Evolutionary conservation across 1,139 yeast species (phyloP).

Genomic region (Candida frijolesensis): DNA sequence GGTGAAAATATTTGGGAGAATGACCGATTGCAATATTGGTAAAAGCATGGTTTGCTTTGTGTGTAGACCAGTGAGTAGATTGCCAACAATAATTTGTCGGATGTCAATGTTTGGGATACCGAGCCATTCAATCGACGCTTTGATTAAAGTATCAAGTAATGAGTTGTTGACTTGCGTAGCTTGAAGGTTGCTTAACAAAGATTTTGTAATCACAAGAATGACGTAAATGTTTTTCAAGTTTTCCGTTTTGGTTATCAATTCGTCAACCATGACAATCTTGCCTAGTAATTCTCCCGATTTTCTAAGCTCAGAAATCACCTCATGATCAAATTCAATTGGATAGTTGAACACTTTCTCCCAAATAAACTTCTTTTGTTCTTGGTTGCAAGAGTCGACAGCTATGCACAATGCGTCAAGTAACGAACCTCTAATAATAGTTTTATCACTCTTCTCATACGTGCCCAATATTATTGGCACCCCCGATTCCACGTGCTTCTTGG

Average conservation of each 20-base stretch:
- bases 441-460: conserved; percentile 13
- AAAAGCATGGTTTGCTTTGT: conserved; percentile 61
- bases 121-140: conserved; percentile 20
- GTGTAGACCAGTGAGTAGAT: conserved; percentile 62
- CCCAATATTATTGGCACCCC: conserved; percentile 11
- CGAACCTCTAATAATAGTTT: conserved; percentile 24
- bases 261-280: conserved; percentile 23
- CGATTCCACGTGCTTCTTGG: conserved; percentile 9
- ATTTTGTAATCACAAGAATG: conserved; percentile 36
- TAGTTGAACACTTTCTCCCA: conserved; percentile 25
- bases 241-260: conserved; percentile 16
- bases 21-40: conserved; percentile 67
- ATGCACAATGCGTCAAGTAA: conserved; percentile 39
- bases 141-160: conserved; percentile 17
- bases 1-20: conserved; percentile 56
- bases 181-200: conserved; percentile 27
- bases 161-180: conserved; percentile 13
- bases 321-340: conserved; percentile 15
- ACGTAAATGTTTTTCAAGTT: conserved; percentile 30
- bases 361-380: conserved; percentile 15
- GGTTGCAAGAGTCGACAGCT: conserved; percentile 12
- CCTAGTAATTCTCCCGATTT: conserved; percentile 36
- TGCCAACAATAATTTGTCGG: conserved; percentile 62
- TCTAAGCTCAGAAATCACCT: conserved; percentile 25
- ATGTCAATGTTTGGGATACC: conserved; percentile 35